Evolutionary conservation across 176 grass and related monocot species (phyloP).

Genomic region (Carex scoparia): DNA sequence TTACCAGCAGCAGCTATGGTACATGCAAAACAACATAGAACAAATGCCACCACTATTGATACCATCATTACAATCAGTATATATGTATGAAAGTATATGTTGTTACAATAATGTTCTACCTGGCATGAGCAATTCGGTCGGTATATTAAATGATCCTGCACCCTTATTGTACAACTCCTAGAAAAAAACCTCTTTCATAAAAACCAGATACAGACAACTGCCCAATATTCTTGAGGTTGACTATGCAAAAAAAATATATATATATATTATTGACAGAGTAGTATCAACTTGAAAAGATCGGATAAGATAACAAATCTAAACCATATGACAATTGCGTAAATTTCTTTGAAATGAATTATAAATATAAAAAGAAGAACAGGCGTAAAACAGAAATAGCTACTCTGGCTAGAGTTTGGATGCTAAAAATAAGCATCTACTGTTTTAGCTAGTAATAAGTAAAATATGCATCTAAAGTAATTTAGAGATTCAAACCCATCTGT

Average conservation of each 20-base stretch:
- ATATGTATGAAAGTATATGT: neutral
- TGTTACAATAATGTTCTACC: neutral
- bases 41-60: neutral
- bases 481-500: no score
- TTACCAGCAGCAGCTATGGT: no score
- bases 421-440: neutral
- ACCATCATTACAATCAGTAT: neutral
- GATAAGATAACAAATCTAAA: neutral
- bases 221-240: neutral
- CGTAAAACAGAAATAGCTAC: neutral
- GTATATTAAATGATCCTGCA: neutral
- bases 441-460: neutral
- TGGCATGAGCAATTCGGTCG: neutral
- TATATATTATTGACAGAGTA: neutral
- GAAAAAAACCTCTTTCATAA: neutral
- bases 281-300: neutral
- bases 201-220: neutral
- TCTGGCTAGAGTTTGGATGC: neutral
- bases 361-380: neutral
- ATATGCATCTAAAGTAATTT: neutral
- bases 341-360: neutral
- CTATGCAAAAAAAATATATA: neutral
- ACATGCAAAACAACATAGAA: neutral
- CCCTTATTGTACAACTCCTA: neutral
- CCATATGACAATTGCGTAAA: neutral